Base-by-base conservation (phyloP, 2,329 filamentous ascomycete species). In the Colletotrichum eleusines region DNA sequence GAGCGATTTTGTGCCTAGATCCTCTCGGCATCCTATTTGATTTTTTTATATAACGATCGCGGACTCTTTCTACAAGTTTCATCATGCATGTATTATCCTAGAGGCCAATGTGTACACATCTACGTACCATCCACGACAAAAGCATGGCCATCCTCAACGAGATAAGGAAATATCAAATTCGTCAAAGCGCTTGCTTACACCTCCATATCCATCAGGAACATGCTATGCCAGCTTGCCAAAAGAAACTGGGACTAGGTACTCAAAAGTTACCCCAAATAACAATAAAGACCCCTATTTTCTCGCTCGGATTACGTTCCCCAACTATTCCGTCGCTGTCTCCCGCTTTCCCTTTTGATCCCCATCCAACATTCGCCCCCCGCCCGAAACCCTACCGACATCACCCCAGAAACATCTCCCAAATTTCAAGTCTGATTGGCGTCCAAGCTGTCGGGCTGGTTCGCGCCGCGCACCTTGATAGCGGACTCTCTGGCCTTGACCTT, bases 401-500 rank as follows among this genome's bases (percentile, higher is more conserved):
- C 16, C 4, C 14, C 5, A 11, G 7, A 7, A 14, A 3, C 31
- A 12, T 8, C 5, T 38, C 12, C 33, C 5, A 11, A 35, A n/a
- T 4, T 42, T 35, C 42, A 16, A 26, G 16, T 35, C 20, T 28
- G 35, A 20, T 38, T 48, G 9, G 38, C 35, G 23, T 38, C 64
- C 18, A 38, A 6, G 26, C 28, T 23, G 20, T 69, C 53, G 33
- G 53, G 38, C 53, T 51, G 55, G 28, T 12, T 31, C 23, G n/a
- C 33, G 26, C 55, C 72, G 72, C 77, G 50, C 9, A 76, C 73
- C 54, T 77, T 77, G 8, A 63, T 60, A 2, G 73, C 74, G 42
- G 73, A 72, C 9, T 74, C 72, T 54, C 76, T 74, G 42, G 48
- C 60, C 44, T 69, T 73, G 59, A 81, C 75, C 23, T 57, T 74